These are phyloP conservation scores for Apiospora koreana DNA, from an alignment of 2,329 filamentous ascomycete species.

Conservation along the genomic window DNA sequence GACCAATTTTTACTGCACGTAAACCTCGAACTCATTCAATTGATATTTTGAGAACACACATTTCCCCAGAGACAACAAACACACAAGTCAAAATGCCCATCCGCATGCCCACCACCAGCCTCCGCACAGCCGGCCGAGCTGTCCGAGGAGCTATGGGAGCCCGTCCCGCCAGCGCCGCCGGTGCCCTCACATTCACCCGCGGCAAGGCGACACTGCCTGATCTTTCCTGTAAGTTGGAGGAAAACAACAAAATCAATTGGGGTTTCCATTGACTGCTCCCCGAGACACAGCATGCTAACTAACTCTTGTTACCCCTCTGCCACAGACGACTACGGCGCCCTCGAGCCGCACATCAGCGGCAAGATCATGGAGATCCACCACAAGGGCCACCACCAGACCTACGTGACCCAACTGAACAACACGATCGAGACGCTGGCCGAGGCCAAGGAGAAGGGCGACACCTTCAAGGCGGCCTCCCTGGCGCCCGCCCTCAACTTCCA, in stretches of 20 bases:
- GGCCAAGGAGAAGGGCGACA: conserved; percentile 53
- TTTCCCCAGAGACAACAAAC: no score
- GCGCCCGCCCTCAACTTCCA: conserved; percentile 61
- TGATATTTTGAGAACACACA: background rate
- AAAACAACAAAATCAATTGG: background rate
- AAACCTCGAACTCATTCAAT: background rate
- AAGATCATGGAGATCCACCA: conserved; percentile 88
- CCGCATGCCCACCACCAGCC: conserved; percentile 13
- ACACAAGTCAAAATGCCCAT: conserved; percentile 10
- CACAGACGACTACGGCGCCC: conserved; percentile 91
- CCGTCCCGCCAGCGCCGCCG: conserved; percentile 15
- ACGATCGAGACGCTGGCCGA: conserved; percentile 67
- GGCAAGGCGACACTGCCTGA: conserved; percentile 19
- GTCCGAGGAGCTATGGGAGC: conserved; percentile 15
- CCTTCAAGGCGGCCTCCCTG: conserved; percentile 29
- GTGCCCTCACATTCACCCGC: conserved; percentile 16
- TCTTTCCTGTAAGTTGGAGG: conserved; percentile 42
- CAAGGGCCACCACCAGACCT: conserved; percentile 81
- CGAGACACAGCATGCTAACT: background rate
- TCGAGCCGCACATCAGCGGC: conserved; percentile 76
- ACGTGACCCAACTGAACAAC: conserved; percentile 76
- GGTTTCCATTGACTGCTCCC: background rate
- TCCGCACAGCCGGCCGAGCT: conserved; percentile 15
- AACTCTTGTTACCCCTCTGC: background rate
- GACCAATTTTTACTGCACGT: background rate